Conservation (phyloP, 805 yeast species). For the Pichia paraexigua region DNA sequence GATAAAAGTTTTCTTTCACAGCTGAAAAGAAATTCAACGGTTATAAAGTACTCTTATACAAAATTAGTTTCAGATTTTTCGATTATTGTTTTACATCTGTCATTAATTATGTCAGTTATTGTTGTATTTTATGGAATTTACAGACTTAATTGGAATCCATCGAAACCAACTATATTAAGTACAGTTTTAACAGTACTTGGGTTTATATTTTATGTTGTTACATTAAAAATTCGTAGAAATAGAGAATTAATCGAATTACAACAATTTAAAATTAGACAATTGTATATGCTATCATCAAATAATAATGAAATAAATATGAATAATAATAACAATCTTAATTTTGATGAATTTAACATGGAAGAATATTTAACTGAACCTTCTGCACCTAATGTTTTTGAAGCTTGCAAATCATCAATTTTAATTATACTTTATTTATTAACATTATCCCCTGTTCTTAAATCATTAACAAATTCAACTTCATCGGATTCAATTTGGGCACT, state of each 20-base stretch:
- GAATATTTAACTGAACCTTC: conserved; percentile 20
- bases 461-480: conserved; percentile 80
- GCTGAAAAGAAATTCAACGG: conserved; percentile 68
- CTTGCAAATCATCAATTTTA: conserved; percentile 58
- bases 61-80: conserved; percentile 66
- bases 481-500: conserved; percentile 95
- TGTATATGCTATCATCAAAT: conserved; percentile 4
- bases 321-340: neutral
- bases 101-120: conserved; percentile 54
- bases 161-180: conserved; percentile 32
- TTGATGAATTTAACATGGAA: conserved; percentile 14
- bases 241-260: conserved; percentile 25
- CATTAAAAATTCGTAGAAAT: conserved; percentile 24
- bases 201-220: conserved; percentile 26
- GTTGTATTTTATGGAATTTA: conserved; percentile 62
- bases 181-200: conserved; percentile 31
- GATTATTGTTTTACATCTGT: conserved; percentile 56
- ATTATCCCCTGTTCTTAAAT: conserved; percentile 82
- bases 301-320: neutral
- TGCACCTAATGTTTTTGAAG: conserved; percentile 23
- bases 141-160: conserved; percentile 41
- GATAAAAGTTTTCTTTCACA: conserved; percentile 76
- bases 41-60: conserved; percentile 54
- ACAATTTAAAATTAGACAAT: conserved; percentile 22
- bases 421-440: conserved; percentile 66